These are phyloP conservation scores for Cephaloascus fragrans DNA, from an alignment of 805 yeast species.

Conservation along the genomic window DNA sequence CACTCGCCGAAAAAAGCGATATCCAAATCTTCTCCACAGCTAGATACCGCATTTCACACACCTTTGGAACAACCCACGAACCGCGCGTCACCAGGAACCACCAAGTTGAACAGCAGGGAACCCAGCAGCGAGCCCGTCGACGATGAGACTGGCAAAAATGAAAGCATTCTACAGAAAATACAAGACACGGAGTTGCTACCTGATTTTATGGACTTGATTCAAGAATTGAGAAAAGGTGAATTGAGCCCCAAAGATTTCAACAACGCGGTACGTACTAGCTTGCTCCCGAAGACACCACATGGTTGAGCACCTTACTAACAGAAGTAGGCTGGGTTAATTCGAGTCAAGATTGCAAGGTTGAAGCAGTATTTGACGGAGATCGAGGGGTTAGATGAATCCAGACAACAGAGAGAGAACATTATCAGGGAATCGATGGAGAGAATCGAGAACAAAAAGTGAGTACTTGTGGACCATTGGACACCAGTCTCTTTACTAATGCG, in stretches of 20 bases:
- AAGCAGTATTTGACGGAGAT: slow-evolving; percentile 25
- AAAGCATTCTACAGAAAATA: neutral
- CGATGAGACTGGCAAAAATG: too few species aligned
- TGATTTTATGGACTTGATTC: slow-evolving; percentile 26
- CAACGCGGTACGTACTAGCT: slow-evolving; percentile 20
- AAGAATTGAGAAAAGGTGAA: slow-evolving; percentile 25
- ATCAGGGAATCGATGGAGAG: slow-evolving; percentile 22
- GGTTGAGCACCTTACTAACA: neutral
- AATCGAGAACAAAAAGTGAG: slow-evolving; percentile 13
- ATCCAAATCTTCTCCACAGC: neutral
- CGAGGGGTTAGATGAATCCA: slow-evolving; percentile 34
- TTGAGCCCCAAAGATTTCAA: slow-evolving; percentile 32
- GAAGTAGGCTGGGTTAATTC: slow-evolving; percentile 29
- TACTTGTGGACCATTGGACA: too few species aligned
- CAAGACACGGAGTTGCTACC: slow-evolving; percentile 25
- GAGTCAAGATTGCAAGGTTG: slow-evolving; percentile 26
- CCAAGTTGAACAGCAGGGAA: too few species aligned
- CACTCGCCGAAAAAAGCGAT: too few species aligned
- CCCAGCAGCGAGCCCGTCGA: too few species aligned
- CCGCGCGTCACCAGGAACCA: too few species aligned
- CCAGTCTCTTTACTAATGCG: too few species aligned
- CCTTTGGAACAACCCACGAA: neutral
- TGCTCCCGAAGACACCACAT: neutral
- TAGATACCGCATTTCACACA: neutral
- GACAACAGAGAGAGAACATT: slow-evolving; percentile 20